A percentile compares a stretch with the other conserved stretches of the same genome.
These are phyloP conservation scores for Austroboletus novae-zelandiae DNA, from an alignment of 1,284 basidiomycete species.

Conservation along the genomic window DNA sequence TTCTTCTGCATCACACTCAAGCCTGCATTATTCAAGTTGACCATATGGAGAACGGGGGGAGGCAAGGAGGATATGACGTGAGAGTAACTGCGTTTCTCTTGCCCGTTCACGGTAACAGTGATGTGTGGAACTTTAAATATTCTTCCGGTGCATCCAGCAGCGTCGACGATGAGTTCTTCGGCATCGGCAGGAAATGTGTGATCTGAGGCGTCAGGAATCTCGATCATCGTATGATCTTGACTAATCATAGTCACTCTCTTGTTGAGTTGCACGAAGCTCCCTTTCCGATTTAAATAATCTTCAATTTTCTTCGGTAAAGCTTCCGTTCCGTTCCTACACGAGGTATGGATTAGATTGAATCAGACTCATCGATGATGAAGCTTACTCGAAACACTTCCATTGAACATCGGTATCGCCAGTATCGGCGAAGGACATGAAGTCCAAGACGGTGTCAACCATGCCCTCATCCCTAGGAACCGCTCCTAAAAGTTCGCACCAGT, in stretches of 20 bases:
- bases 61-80: slow-evolving; percentile 21
- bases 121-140: not conserved
- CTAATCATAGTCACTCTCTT: slow-evolving; percentile 10
- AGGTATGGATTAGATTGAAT: too few species aligned
- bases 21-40: too few species aligned
- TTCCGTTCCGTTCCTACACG: too few species aligned
- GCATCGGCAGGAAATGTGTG: not conserved
- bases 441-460: too few species aligned
- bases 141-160: not conserved
- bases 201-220: not conserved
- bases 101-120: slow-evolving; percentile 1
- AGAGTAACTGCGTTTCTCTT: slow-evolving; percentile 5
- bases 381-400: slow-evolving; percentile 19
- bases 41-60: too few species aligned
- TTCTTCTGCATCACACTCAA: too few species aligned
- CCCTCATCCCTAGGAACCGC: too few species aligned
- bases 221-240: not conserved
- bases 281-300: too few species aligned
- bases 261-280: not conserved
- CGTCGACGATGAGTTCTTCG: not conserved
- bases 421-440: not conserved
- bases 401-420: not conserved
- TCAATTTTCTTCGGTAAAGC: too few species aligned
- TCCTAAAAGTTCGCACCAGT: slow-evolving; percentile 17
- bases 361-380: too few species aligned